phyloP scores from a whole-genome alignment of 345 rosid genomes.

The Salix brachista region DNA sequence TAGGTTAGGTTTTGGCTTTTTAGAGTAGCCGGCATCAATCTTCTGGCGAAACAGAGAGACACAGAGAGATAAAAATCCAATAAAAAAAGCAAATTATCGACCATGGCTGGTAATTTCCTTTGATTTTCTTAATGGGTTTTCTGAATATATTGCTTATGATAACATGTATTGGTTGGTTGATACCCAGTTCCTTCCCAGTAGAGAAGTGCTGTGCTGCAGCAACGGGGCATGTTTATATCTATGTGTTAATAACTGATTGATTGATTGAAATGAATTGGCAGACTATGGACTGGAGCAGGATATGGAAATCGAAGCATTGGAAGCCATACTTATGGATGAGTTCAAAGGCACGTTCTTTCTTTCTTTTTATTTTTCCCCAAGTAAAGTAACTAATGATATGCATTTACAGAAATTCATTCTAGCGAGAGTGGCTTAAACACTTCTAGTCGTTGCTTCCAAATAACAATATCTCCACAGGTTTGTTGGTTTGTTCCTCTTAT shows the following conservation, averaged over 20 bases:
- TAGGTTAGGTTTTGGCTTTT: too few relatives aligned
- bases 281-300: conserved; percentile 85
- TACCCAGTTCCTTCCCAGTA: too few relatives aligned
- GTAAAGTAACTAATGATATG: neutral
- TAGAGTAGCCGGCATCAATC: too few relatives aligned
- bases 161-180: too few relatives aligned
- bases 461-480: conserved; percentile 78
- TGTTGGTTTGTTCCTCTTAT: neutral
- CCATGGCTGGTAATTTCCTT: conserved; percentile 18
- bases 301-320: conserved; percentile 95
- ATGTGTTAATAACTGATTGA: too few relatives aligned
- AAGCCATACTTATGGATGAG: conserved; percentile 96
- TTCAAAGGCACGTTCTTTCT: conserved; percentile 58
- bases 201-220: too few relatives aligned
- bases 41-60: neutral
- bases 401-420: conserved; percentile 64
- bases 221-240: too few relatives aligned
- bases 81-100: neutral
- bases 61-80: neutral
- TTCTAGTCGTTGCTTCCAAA: conserved; percentile 79
- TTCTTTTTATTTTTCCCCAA: neutral
- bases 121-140: neutral
- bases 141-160: too few relatives aligned
- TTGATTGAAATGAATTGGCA: conserved; percentile 21
- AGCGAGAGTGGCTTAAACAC: conserved; percentile 90